Evolutionary conservation across 1,284 basidiomycete genomes (phyloP).

Genomic region (Cryptococcus neoformans): DNA sequence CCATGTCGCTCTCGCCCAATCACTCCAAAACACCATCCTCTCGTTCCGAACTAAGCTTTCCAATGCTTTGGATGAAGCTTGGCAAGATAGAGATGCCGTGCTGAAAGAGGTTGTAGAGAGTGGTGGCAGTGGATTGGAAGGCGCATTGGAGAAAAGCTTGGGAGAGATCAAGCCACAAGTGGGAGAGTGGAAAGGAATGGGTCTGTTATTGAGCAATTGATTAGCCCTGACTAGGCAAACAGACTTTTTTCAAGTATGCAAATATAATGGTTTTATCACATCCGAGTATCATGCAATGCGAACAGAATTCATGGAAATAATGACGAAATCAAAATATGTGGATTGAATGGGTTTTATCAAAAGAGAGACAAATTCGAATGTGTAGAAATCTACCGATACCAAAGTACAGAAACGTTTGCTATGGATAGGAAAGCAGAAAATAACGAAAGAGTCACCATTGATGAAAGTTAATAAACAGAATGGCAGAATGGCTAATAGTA

Average conservation of each 20-base stretch:
- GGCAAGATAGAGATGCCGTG: constrained; percentile 35
- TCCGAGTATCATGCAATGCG: background rate
- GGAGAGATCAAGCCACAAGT: constrained; percentile 29
- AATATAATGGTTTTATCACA: background rate
- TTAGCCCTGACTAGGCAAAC: background rate
- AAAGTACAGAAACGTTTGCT: background rate
- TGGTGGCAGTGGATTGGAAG: constrained; percentile 37
- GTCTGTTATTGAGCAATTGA: constrained; percentile 15
- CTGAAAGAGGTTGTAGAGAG: constrained; percentile 27
- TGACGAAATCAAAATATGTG: background rate
- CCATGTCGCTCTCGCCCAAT: constrained; percentile 30
- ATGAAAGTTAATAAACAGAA: background rate
- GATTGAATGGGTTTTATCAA: background rate
- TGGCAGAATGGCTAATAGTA: background rate
- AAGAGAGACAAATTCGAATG: constrained; percentile 3
- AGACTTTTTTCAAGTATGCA: background rate
- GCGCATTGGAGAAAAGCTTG: constrained; percentile 25
- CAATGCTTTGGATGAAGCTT: constrained; percentile 35
- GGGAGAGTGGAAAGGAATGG: constrained; percentile 36
- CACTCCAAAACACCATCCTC: constrained; percentile 32
- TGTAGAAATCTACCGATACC: background rate
- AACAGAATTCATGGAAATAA: background rate
- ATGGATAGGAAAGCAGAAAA: background rate
- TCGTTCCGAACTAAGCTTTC: constrained; percentile 30
- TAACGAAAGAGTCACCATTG: background rate